Base-by-base conservation (phyloP, 1,139 yeast species). In the Saccharomyces hybrid region DNA sequence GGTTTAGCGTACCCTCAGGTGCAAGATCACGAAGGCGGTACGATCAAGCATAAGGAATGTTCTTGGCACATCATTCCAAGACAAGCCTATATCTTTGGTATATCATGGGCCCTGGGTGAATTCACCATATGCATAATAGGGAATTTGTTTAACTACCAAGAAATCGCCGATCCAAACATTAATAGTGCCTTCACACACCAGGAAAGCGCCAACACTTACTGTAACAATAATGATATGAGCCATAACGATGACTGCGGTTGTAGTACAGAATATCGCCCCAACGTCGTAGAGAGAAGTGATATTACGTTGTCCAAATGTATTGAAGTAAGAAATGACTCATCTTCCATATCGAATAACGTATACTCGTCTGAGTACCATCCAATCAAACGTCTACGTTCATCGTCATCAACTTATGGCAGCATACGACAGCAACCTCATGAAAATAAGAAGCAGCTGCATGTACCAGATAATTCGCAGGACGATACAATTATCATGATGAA, bases 1-100 rank as follows among this genome's bases (percentile, higher is more conserved):
- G 64, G 65, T 27, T 57, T 69, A 51, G 71, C 73, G 16, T 69
- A 69, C 53, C 73, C 73, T 11, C 73, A 69, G 55, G 50, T 62
- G n/a, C 66, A 66, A 34, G 64, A 63, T 32, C 51, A 49, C 54
- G 54, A 49, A 48, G 54, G 46, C 31, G n/a, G n/a, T 14, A n/a
- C 7, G 14, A 26, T 3, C 26, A 44, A 23, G 32, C 38, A 52
- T 20, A 27, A 44, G 23, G 50, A 42, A n/a, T 23, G 28, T 11
- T 31, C 44, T 28, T 69, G 72, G 70, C 71, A 69, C 48, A 66
- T 69, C 11, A 67, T 68, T 5, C 73, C 73, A 31, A 62, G 64
- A 51, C 72, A 69, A 55, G 59, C 68, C 11, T 68, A 65, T 51
- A 56, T 69, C 23, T 67, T 69, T 51, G 73, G 71, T 2, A 59